These are phyloP conservation scores for Syzygium aromaticum DNA, from an alignment of 345 rosid species.

Conservation along the genomic window DNA sequence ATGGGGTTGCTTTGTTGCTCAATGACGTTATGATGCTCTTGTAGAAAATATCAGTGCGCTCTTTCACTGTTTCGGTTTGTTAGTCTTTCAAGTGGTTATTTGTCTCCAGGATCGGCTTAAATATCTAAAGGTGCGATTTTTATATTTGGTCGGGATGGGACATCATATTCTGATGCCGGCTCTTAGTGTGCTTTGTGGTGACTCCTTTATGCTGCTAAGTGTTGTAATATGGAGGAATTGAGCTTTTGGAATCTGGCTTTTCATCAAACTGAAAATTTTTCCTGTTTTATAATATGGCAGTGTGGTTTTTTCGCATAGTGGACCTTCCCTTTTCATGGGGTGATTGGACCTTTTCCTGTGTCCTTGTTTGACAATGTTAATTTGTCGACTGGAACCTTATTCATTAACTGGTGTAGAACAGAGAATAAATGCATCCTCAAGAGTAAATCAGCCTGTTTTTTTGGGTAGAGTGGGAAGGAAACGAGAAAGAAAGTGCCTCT, in stretches of 20 bases:
- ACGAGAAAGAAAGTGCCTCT: not conserved
- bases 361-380: conserved; percentile 6
- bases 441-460: not conserved
- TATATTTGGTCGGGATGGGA: not conserved
- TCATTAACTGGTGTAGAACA: conserved; percentile 17
- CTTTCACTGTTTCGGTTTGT: not conserved
- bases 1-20: not conserved
- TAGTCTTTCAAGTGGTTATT: not conserved
- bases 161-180: conserved; percentile 2
- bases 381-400: conserved; percentile 3
- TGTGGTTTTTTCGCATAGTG: conserved; percentile 48
- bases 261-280: conserved; percentile 10
- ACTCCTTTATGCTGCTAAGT: conserved; percentile 20
- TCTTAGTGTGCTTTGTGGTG: conserved; percentile 8
- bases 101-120: not conserved
- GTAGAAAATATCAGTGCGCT: not conserved
- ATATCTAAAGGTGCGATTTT: not conserved
- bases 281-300: conserved; percentile 15
- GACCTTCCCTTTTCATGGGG: conserved; percentile 24
- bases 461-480: not conserved
- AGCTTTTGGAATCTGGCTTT: conserved; percentile 25
- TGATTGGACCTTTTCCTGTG: conserved; percentile 4
- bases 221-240: conserved; percentile 24
- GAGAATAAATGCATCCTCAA: not conserved
- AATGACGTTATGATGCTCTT: not conserved